Conservation (phyloP, 345 rosid genomes). For the Cardamine occulta region DNA sequence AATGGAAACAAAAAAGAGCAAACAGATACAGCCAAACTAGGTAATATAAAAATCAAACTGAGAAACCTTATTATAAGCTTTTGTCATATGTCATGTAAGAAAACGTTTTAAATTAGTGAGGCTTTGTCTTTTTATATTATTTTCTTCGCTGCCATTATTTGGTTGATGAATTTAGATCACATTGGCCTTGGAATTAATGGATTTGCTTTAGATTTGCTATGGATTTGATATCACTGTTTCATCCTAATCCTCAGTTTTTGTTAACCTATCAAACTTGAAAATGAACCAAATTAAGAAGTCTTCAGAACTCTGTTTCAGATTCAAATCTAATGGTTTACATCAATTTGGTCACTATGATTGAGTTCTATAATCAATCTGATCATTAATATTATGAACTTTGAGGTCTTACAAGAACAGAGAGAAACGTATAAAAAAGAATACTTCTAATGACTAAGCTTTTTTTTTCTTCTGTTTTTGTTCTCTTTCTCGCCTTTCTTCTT, state of each 20-base stretch:
- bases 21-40: slow-evolving; percentile 34
- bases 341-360: no score
- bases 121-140: slow-evolving; percentile 3
- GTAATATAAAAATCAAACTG: neutral
- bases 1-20: slow-evolving; percentile 27
- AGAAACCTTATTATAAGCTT: slow-evolving; percentile 23
- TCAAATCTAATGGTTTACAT: neutral
- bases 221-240: slow-evolving; percentile 27
- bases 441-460: slow-evolving; percentile 49
- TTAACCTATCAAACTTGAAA: slow-evolving; percentile 14
- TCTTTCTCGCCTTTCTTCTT: slow-evolving; percentile 63
- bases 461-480: slow-evolving; percentile 59
- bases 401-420: no score
- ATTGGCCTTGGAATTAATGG: slow-evolving; percentile 18
- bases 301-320: slow-evolving; percentile 9
- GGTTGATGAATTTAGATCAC: slow-evolving; percentile 25
- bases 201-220: slow-evolving; percentile 32
- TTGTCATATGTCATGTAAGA: slow-evolving; percentile 23
- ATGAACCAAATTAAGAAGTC: slow-evolving; percentile 15
- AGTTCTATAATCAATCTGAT: neutral
- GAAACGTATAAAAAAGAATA: no score
- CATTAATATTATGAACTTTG: neutral
- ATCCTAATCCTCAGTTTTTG: slow-evolving; percentile 1
- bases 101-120: slow-evolving; percentile 6
- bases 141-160: slow-evolving; percentile 16